Evolutionary conservation across 495 filamentous ascomycete genomes (phyloP), one percentile per base, ranked within the genome.

Genomic region (Talaromyces adpressus): DNA sequence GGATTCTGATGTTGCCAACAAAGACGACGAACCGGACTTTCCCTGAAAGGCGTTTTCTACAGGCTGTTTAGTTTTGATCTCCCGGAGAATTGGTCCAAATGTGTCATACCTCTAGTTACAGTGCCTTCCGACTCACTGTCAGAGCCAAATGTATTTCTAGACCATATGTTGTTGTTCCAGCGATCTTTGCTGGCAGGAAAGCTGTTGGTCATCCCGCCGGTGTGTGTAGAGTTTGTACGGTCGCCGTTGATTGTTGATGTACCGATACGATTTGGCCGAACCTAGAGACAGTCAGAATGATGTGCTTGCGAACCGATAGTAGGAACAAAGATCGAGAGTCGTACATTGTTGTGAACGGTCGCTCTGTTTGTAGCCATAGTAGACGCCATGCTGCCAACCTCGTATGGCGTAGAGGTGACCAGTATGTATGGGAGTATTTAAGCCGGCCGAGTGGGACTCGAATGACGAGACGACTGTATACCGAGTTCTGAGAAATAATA

Each of bases 141-240:
- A 65, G 79, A 76, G 25, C 69, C 72, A 54, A 88, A 82, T 27
- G 75, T 77, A 68, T 74, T 76, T 62, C 81, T 84, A 45, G 81
- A 79, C 87, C 87, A 91, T 22, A 91, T 89, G 36, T 77, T 84
- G 66, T 70, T 77, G 22, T 75, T 81, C 76, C 84, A 85, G 74
- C 80, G 82, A 20, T 75, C 67, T 47, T 77, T 80, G 59, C 75
- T 71, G 71, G 69, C 74, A 47, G 76, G 71, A 70, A 83, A 79
- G 36, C 78, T 70, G 39, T 75, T 76, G 57, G 78, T 70, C 69
- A 82, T 72, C 56, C 69, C 70, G 30, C 71, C 62, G 61, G 58
- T 70, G 62, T 79, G 74, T n/a, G 70, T 66, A 45, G 72, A 68
- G 39, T 76, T 74, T 27, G 72, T 56, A 63, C 74, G 72, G 36